Base-by-base conservation (phyloP, 192 early-diverging fungal genomes). In the Physocladia obscura region DNA sequence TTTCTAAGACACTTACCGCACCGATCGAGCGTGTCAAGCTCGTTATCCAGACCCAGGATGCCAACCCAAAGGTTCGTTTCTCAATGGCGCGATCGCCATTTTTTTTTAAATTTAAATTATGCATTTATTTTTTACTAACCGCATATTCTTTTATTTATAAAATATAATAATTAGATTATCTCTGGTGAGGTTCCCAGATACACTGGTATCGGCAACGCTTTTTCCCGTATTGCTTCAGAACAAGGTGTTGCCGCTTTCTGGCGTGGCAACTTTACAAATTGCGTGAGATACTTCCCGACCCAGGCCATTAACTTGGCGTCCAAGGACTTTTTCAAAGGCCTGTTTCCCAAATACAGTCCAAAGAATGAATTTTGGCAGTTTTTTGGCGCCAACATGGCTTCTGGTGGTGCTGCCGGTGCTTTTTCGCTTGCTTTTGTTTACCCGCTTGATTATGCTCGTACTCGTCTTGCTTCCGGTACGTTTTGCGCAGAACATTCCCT, bases 11-110 rank as follows among this genome's bases (percentile, higher is more conserved):
- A 57, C 88, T 91, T 74, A 91, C 93, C 65, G 96, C 96, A 60
- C 94, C 94, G 62, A 92, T 98, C 73, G 94, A 98, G 82, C 93
- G 95, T 78, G 94, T 98, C 81, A 98, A 98, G 88, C 88, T 98
- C 39, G 22, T 72, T 31, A 71, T 70, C 36, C 73, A 74, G 55
- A 74, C 55, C 34, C 67, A 77, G 49, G 69, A 75, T 27, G 57
- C 57, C 30, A 59, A 74, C 69, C 69, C 69, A 39, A 51, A 56
- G 31, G 64, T 62, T n/a, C n/a, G n/a, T n/a, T n/a, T n/a, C n/a
- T n/a, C n/a, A n/a, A n/a, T n/a, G n/a, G n/a, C n/a, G n/a, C n/a
- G n/a, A n/a, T n/a, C n/a, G n/a, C n/a, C n/a, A n/a, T n/a, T n/a
- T n/a, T n/a, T n/a, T n/a, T n/a, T n/a, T n/a, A n/a, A n/a, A n/a